These are phyloP conservation scores for Fagus sylvatica DNA, from an alignment of 306 rosid species.

Conservation along the genomic window DNA sequence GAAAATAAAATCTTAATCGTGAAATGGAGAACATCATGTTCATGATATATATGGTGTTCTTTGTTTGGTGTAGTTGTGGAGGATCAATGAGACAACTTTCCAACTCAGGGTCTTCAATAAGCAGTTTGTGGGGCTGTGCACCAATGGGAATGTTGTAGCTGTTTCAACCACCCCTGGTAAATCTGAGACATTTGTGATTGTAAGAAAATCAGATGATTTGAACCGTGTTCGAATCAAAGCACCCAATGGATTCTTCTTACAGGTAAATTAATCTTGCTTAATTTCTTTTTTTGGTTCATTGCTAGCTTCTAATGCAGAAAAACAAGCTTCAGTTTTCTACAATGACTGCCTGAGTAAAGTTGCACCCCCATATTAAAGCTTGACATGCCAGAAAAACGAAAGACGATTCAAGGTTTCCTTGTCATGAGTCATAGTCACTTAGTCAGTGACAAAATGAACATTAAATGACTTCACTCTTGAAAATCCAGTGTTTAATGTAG, in stretches of 20 bases:
- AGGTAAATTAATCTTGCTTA: conserved; percentile 35
- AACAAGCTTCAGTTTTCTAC: neutral
- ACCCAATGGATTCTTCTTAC: conserved; percentile 61
- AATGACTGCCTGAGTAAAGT: neutral
- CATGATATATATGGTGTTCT: neutral
- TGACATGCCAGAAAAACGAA: too few species aligned
- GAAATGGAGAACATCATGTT: too few species aligned
- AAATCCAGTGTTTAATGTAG: neutral
- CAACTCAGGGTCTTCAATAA: conserved; percentile 57
- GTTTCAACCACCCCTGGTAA: conserved; percentile 30
- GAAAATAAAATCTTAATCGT: too few species aligned
- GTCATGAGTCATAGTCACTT: too few species aligned
- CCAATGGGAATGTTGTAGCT: conserved; percentile 43
- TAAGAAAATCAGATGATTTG: conserved; percentile 39
- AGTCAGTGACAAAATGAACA: too few species aligned
- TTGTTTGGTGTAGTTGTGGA: conserved; percentile 57
- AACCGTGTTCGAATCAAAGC: conserved; percentile 59
- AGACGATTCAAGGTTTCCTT: too few species aligned
- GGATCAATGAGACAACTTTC: conserved; percentile 53
- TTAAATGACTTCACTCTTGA: neutral
- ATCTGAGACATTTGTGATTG: conserved; percentile 41
- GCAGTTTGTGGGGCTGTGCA: conserved; percentile 57
- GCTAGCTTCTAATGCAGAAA: neutral
- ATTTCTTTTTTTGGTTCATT: neutral
- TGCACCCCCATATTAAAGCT: too few species aligned